Evolutionary conservation across 495 filamentous ascomycete species (phyloP).

Genomic region (Hyphodiscus hymeniophilus): DNA sequence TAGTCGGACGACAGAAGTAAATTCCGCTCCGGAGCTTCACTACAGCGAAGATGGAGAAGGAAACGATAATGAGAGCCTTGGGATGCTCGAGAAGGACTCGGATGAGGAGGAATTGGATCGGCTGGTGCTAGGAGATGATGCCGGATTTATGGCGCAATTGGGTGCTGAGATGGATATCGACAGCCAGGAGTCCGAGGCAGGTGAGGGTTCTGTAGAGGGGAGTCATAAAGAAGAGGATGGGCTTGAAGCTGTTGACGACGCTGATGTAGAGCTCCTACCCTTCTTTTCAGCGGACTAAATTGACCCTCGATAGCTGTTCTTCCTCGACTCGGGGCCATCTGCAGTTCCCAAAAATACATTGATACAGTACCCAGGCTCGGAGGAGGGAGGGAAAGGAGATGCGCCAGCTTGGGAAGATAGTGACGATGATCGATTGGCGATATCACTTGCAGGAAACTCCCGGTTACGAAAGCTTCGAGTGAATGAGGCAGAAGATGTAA

Average conservation of each 20-base stretch:
- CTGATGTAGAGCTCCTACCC: conserved; percentile 42
- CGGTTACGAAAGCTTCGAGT: conserved; percentile 73
- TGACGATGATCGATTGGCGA: conserved; percentile 78
- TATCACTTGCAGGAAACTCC: conserved; percentile 68
- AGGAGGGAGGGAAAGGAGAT: conserved; percentile 29
- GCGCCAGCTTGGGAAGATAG: conserved; percentile 82
- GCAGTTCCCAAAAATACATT: conserved; percentile 39
- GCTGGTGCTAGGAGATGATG: conserved; percentile 76
- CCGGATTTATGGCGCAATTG: conserved; percentile 67
- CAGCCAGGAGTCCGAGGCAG: conserved; percentile 1
- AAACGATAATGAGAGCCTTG: conserved; percentile 31
- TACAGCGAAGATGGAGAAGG: conserved; percentile 3
- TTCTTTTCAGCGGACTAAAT: conserved; percentile 9
- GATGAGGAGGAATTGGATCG: conserved; percentile 78
- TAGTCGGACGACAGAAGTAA: conserved; percentile 29
- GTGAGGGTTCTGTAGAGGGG: conserved; percentile 3
- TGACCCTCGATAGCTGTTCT: conserved; percentile 50
- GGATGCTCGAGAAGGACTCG: conserved; percentile 56
- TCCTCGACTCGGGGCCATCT: conserved; percentile 52
- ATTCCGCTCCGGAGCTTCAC: conserved; percentile 26
- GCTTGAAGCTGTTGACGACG: conserved; percentile 50
- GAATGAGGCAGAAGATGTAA: conserved; percentile 72
- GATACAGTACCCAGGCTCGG: conserved; percentile 25
- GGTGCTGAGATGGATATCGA: conserved; percentile 28
- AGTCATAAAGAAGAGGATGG: conserved; percentile 17